Evolutionary conservation across 2,329 filamentous ascomycete genomes (phyloP), one percentile per base, ranked within the genome.

Genomic region (Daldinia sp.): DNA sequence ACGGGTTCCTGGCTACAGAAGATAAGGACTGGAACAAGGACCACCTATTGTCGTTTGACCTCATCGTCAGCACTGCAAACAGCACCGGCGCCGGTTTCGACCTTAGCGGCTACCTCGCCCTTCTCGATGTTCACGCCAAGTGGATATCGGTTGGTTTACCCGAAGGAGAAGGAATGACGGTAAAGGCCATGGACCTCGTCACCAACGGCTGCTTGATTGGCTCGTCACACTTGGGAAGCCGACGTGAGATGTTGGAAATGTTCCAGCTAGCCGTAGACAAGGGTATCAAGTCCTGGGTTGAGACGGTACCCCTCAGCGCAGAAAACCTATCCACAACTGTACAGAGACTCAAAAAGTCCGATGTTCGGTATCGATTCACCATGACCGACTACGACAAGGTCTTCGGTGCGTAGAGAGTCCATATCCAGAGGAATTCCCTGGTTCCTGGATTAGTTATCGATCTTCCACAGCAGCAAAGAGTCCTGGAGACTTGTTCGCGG

Each of bases 111-210:
- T 96, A 95, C 80, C 86, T 96, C 72, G 86, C 85, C 64, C 85
- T 93, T 71, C 85, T 96, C 75, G 93, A 94, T 78, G 88, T 94
- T 59, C 91, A 93, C 79, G 91, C 90, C 61, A 85, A 84, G 74
- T 95, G 91, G 87, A 86, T 94, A 76, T 91, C 85, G 72, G 90
- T 94, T 55, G 92, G 91, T 39, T 82, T 95, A 73, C 92, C 92
- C 2, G 91, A 93, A 74, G 90, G 92, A 64, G 87, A 89, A 43
- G 87, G 92, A 9, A 87, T 91, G 59, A 79, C 82, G 56, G 83
- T 95, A 68, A 88, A 86, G 78, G 89, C 90, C 51, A 90, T 93
- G 81, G 87, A 87, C 73, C 90, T 96, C 72, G 83, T 92, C 62
- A 77, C 77, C 68, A 96, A 94, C 78, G 92, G 92, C 39, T 87